Evolutionary conservation across 169 alveolate genomes (phyloP).

Genomic region (Eimeria necatrix): DNA sequence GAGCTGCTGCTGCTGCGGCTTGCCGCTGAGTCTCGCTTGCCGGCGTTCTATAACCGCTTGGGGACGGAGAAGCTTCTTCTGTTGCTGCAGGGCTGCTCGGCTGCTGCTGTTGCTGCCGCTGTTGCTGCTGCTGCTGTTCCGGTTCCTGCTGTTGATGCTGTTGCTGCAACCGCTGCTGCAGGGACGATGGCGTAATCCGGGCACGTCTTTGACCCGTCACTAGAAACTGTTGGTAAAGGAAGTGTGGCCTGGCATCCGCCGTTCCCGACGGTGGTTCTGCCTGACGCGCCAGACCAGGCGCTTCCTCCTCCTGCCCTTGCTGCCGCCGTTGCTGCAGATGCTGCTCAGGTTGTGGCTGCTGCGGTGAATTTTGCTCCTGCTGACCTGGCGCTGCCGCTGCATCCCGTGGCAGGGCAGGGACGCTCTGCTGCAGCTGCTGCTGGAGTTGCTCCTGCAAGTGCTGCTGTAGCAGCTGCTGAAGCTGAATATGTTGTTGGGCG

Average conservation of each 20-base stretch:
- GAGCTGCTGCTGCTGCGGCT: slow-evolving; percentile 22
- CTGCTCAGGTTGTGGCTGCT: background rate
- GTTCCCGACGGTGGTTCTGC: background rate
- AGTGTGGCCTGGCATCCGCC: background rate
- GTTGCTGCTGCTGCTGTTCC: slow-evolving; percentile 12
- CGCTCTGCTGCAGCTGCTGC: background rate
- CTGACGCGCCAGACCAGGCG: background rate
- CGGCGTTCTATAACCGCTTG: background rate
- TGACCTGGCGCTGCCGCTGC: slow-evolving; percentile 4
- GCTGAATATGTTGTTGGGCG: background rate
- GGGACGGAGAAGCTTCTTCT: slow-evolving; percentile 16
- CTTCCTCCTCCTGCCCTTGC: background rate
- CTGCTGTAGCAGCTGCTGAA: background rate
- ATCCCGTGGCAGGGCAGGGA: background rate
- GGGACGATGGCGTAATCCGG: background rate
- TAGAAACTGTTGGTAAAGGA: background rate
- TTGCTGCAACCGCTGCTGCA: slow-evolving; percentile 41
- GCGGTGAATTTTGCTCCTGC: background rate
- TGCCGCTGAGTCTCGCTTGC: background rate
- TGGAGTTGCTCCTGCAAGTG: slow-evolving; percentile 1
- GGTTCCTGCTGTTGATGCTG: background rate
- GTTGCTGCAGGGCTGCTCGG: background rate
- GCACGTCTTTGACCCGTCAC: background rate
- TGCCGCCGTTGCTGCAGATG: background rate
- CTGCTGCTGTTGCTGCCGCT: slow-evolving; percentile 49